Conservation (phyloP, 2,329 filamentous ascomycete genomes). For the Fusarium tricinctum region DNA sequence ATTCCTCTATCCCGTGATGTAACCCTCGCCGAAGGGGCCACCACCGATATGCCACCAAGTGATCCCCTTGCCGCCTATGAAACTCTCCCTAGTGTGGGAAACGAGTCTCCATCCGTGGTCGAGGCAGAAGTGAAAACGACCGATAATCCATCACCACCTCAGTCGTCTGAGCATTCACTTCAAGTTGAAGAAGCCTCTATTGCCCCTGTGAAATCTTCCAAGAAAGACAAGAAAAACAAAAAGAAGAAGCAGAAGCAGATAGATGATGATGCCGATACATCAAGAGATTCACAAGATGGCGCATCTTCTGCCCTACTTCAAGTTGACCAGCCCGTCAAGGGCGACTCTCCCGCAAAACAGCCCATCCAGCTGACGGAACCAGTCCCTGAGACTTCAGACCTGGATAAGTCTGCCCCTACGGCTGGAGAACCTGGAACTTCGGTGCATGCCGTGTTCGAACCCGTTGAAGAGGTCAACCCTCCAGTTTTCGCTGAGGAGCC, state of each 20-base stretch:
- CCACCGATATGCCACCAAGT: background rate
- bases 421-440: background rate
- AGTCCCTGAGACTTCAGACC: background rate
- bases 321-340: background rate
- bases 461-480: background rate
- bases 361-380: background rate
- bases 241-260: conserved; percentile 48
- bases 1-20: background rate
- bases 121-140: background rate
- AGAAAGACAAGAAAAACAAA: conserved; percentile 54
- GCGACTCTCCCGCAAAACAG: background rate
- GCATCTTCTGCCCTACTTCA: background rate
- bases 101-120: background rate
- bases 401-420: background rate
- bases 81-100: background rate
- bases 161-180: background rate
- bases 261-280: conserved; percentile 8
- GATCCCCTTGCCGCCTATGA: background rate
- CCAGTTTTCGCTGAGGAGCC: background rate
- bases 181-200: background rate
- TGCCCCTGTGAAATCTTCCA: conserved; percentile 24
- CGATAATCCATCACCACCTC: background rate
- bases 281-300: background rate
- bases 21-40: background rate
- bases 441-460: background rate